phyloP scores from a whole-genome alignment of 345 rosid species.

The Excoecaria cochinchinensis region DNA sequence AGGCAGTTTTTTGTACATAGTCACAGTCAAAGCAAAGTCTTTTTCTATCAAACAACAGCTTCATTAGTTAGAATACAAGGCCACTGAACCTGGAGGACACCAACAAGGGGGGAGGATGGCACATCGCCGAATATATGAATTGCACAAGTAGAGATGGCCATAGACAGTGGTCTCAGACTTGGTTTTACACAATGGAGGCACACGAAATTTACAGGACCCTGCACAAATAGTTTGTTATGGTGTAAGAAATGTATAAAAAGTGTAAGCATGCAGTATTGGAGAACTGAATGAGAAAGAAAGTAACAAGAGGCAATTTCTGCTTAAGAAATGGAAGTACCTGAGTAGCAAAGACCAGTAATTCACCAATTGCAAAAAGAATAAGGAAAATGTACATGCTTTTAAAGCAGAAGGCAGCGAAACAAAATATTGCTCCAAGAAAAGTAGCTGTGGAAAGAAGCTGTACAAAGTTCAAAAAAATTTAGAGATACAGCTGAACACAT shows the following conservation, averaged over 20 bases:
- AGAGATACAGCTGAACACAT: not conserved
- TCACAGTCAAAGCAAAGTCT: not conserved
- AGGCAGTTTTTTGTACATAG: not conserved
- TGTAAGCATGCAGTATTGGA: not conserved
- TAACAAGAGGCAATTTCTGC: not conserved
- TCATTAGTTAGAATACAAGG: not conserved
- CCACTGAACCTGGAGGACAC: slow-evolving; percentile 68
- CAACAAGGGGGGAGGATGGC: slow-evolving; percentile 97
- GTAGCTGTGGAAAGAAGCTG: slow-evolving; percentile 83
- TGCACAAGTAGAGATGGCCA: slow-evolving; percentile 89
- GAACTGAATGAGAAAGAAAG: slow-evolving; percentile 11
- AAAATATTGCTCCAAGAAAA: slow-evolving; percentile 68
- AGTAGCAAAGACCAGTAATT: slow-evolving; percentile 80
- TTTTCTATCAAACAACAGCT: not conserved
- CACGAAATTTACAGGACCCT: slow-evolving; percentile 95
- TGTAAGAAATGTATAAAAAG: not conserved
- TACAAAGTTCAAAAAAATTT: slow-evolving; percentile 18
- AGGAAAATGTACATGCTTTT: slow-evolving; percentile 85
- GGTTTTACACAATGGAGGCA: slow-evolving; percentile 93
- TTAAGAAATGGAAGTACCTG: slow-evolving; percentile 48
- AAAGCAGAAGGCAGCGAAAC: slow-evolving; percentile 80
- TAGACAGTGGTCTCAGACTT: slow-evolving; percentile 85
- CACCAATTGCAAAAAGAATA: slow-evolving; percentile 77
- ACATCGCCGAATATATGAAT: slow-evolving; percentile 96
- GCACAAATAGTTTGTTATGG: slow-evolving; percentile 5